These are phyloP conservation scores for Penicillium sp. DNA, from an alignment of 2,329 filamentous ascomycete genomes.

Conservation along the genomic window DNA sequence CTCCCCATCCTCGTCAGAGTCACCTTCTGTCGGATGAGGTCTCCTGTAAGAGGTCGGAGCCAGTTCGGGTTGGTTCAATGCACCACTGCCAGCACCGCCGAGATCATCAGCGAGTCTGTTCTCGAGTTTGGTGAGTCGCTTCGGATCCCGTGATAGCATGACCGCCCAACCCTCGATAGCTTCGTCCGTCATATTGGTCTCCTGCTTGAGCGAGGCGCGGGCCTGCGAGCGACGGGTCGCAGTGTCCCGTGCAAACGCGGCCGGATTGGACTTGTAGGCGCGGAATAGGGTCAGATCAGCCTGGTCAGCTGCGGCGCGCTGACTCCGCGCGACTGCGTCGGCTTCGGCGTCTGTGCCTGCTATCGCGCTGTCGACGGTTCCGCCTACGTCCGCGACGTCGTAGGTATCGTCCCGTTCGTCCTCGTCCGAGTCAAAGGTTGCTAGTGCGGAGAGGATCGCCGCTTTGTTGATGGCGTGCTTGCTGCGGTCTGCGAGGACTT, in stretches of 20 bases:
- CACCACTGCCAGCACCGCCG: conserved; percentile 46
- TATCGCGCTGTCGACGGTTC: conserved; percentile 69
- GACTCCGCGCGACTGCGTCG: conserved; percentile 55
- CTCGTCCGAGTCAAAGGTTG: conserved; percentile 88
- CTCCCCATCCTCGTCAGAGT: conserved; percentile 56
- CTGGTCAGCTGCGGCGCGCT: conserved; percentile 35
- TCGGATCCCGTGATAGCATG: conserved; percentile 76
- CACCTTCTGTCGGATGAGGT: conserved; percentile 37
- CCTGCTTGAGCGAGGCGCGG: conserved; percentile 66
- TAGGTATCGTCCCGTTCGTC: conserved; percentile 98
- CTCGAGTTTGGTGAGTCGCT: conserved; percentile 69
- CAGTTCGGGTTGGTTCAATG: conserved; percentile 62
- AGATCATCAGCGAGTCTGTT: conserved; percentile 66
- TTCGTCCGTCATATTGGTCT: conserved; percentile 90
- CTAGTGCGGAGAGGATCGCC: conserved; percentile 83
- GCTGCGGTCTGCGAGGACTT: conserved; percentile 66
- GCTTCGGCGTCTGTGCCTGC: conserved; percentile 51
- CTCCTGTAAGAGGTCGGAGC: conserved; percentile 65
- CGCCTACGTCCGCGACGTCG: conserved; percentile 87
- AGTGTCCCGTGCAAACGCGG: conserved; percentile 70
- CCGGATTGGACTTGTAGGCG: conserved; percentile 66
- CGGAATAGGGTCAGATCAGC: conserved; percentile 73
- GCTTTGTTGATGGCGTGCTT: conserved; percentile 71
- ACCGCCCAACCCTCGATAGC: conserved; percentile 91
- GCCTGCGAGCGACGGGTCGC: conserved; percentile 66